Conservation (phyloP, 805 yeast species). For the Alloascoidea africana region DNA sequence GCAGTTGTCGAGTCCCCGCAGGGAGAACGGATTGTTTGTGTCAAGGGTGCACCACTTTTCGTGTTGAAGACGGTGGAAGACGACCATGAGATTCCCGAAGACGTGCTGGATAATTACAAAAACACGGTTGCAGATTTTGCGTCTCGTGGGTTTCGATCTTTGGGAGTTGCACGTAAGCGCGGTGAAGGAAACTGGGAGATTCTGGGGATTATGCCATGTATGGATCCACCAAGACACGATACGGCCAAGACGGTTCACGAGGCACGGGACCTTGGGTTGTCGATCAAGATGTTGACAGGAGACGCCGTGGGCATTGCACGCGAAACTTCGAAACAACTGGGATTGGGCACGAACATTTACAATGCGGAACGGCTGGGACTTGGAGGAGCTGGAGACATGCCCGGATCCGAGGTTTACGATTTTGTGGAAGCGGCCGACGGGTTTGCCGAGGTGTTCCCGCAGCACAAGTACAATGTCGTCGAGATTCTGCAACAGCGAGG, state of each 20-base stretch:
- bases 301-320: conserved; percentile 98
- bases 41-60: conserved; percentile 96
- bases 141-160: conserved; percentile 95
- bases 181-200: conserved; percentile 98
- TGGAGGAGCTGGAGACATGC: conserved; percentile 58
- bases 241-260: conserved; percentile 89
- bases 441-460: conserved; percentile 65
- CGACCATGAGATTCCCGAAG: conserved; percentile 93
- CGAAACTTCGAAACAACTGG: conserved; percentile 96
- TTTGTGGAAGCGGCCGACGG: conserved; percentile 86
- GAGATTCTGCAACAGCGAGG: conserved; percentile 51
- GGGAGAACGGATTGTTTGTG: conserved; percentile 90
- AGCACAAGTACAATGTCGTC: conserved; percentile 52
- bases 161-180: conserved; percentile 98
- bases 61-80: conserved; percentile 94
- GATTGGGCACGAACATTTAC: conserved; percentile 91
- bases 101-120: conserved; percentile 85
- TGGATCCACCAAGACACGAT: conserved; percentile 98
- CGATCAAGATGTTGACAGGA: conserved; percentile 97
- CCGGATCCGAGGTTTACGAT: conserved; percentile 51
- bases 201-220: conserved; percentile 95
- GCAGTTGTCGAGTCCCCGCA: conserved; percentile 93
- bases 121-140: conserved; percentile 96
- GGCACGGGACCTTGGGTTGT: conserved; percentile 82
- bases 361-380: conserved; percentile 95